phyloP scores from a whole-genome alignment of 345 rosid genomes.

The Tarenaya hassleriana region DNA sequence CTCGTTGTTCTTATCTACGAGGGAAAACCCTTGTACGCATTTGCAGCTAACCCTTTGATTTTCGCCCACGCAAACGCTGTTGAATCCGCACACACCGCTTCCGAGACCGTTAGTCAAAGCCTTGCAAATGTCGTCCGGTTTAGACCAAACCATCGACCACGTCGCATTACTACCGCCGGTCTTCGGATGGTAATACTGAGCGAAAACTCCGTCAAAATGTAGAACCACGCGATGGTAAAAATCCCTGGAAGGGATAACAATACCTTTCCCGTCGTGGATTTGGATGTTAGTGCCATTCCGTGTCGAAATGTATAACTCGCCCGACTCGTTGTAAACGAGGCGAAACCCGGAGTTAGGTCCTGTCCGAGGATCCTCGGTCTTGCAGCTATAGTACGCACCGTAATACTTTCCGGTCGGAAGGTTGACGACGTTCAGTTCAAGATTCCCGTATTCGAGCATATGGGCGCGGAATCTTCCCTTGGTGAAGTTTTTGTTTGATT shows the following conservation, averaged over 20 bases:
- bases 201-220: constrained; percentile 54
- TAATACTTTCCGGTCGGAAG: constrained; percentile 11
- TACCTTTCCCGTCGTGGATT: too few species aligned
- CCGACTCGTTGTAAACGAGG: constrained; percentile 42
- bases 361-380: neutral
- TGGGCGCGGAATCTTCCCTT: constrained; percentile 17
- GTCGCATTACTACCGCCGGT: constrained; percentile 5
- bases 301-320: constrained; percentile 32
- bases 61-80: constrained; percentile 40
- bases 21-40: constrained; percentile 39
- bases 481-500: constrained; percentile 1
- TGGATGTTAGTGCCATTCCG: constrained; percentile 21
- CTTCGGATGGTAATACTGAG: constrained; percentile 49
- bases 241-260: constrained; percentile 6
- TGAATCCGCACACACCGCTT: constrained; percentile 41
- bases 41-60: constrained; percentile 37
- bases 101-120: too few species aligned
- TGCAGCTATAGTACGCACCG: constrained; percentile 28
- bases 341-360: constrained; percentile 8
- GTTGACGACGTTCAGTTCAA: constrained; percentile 14
- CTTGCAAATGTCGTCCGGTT: constrained; percentile 40
- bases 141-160: constrained; percentile 33
- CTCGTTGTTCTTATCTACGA: constrained; percentile 28
- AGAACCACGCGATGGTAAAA: constrained; percentile 40
- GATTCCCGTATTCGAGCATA: neutral